Conservation (phyloP, 2,329 filamentous ascomycete genomes). For the Capronia epimyces region DNA sequence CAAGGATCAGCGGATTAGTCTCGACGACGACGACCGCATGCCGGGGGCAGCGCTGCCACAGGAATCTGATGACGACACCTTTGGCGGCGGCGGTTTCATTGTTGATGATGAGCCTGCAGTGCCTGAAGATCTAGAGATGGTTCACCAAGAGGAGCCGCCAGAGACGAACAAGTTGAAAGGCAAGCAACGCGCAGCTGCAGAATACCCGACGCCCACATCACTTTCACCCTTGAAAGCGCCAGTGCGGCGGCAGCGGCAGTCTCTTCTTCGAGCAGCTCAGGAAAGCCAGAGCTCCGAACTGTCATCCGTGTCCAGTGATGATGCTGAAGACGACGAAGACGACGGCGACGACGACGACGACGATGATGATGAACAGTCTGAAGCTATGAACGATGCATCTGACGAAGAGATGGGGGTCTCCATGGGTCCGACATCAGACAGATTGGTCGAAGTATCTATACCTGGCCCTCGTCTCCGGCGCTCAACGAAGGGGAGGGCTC, state of each 20-base stretch:
- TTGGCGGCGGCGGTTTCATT: slow-evolving; percentile 34
- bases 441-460: slow-evolving; percentile 1
- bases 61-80: slow-evolving; percentile 28
- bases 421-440: too few species aligned
- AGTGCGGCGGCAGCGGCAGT: slow-evolving; percentile 5
- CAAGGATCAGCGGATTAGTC: slow-evolving; percentile 22
- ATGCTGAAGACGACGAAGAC: too few species aligned
- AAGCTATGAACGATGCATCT: neutral
- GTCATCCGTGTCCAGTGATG: slow-evolving; percentile 5
- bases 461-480: neutral
- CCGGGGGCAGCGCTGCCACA: slow-evolving; percentile 10
- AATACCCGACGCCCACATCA: slow-evolving; percentile 22
- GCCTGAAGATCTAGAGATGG: slow-evolving; percentile 39
- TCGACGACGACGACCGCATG: slow-evolving; percentile 28
- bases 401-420: neutral
- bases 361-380: neutral
- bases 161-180: slow-evolving; percentile 3
- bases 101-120: slow-evolving; percentile 29
- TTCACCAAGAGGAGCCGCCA: slow-evolving; percentile 8
- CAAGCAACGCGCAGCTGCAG: slow-evolving; percentile 4
- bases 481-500: neutral
- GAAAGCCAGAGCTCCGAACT: slow-evolving; percentile 14
- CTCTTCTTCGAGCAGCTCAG: slow-evolving; percentile 8
- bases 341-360: neutral
- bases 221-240: slow-evolving; percentile 10